Conservation (phyloP, 768 basidiomycete genomes). For the Pisolithus albus region DNA sequence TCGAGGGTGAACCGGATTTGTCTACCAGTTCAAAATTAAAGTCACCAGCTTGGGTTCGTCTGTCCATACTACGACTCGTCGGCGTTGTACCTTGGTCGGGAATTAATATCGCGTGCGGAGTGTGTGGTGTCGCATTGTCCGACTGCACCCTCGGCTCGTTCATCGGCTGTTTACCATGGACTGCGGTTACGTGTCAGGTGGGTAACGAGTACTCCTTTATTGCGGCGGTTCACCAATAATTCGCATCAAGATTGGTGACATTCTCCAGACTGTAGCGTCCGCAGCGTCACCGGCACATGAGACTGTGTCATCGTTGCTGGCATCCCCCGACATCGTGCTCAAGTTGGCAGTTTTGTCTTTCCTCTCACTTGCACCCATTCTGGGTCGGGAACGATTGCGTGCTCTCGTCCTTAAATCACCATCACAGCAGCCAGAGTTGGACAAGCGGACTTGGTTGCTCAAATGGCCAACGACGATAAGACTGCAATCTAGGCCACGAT, state of each 20-base stretch:
- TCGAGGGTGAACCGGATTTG: slow-evolving; percentile 59
- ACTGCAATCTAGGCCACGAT: slow-evolving; percentile 44
- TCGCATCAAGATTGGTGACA: slow-evolving; percentile 65
- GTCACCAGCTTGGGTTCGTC: slow-evolving; percentile 67
- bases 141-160: slow-evolving; percentile 79
- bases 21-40: slow-evolving; percentile 30
- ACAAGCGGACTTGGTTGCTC: slow-evolving; percentile 47
- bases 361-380: slow-evolving; percentile 80
- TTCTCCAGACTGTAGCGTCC: slow-evolving; percentile 76
- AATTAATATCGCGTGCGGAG: slow-evolving; percentile 94
- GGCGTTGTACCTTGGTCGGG: slow-evolving; percentile 96
- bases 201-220: slow-evolving; percentile 19
- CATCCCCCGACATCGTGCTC: slow-evolving; percentile 74
- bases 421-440: slow-evolving; percentile 13
- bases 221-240: slow-evolving; percentile 12
- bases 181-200: slow-evolving; percentile 86
- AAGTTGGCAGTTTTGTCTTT: slow-evolving; percentile 81
- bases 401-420: slow-evolving; percentile 40
- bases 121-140: slow-evolving; percentile 68
- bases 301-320: slow-evolving; percentile 77
- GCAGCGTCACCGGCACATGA: slow-evolving; percentile 63
- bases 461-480: slow-evolving; percentile 61
- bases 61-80: slow-evolving; percentile 82
- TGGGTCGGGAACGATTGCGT: slow-evolving; percentile 63
- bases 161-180: slow-evolving; percentile 83